Evolutionary conservation across 257 asterid genomes (phyloP), one percentile per base, ranked within the genome.

Genomic region (Mentha longifolia): DNA sequence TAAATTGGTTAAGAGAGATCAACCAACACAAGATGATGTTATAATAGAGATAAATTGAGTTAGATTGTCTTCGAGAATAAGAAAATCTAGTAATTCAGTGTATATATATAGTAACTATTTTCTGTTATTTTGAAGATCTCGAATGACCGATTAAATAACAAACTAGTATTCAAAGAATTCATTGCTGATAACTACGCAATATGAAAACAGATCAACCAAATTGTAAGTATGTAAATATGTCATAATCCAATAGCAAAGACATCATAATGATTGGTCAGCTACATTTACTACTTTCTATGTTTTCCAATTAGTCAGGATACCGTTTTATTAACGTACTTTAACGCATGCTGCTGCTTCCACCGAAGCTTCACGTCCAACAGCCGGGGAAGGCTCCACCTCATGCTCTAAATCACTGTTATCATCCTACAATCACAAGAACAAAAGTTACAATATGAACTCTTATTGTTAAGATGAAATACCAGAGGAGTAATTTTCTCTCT

Each of bases 391-490:
- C 59, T 90, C 97, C 81, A 82, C 66, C 68, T 88, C 97, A 78
- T 74, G 73, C 64, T 92, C 98, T 61, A 90, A 76, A 79, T 92
- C 97, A 76, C 98, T 92, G 59, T 88, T 92, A 63, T 88, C 96
- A 79, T 88, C 98, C 97, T 92, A 81, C 77, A 82, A 65, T 30
- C 70, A 67, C 33, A 72, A 66, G 63, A 51, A 67, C 31, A 49
- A 22, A 49, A 50, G 15, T 58, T 20, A 28, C 58, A 25, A 50
- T 59, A 49, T 75, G 72, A 78, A 52, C 64, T 30, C 49, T 28
- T 58, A 71, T 13, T 3, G 10, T 39, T 39, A 45, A 71, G 68
- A 59, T 15, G 64, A 47, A 74, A 57, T 12, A 39, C 51, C 63
- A 61, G 58, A 33, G 20, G 14, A 54, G 19, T 0, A 71, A 37